Evolutionary conservation across 164 flowering plant genomes (phyloP), one percentile per base, ranked within the genome.

Genomic region (Taxillus chinensis): DNA sequence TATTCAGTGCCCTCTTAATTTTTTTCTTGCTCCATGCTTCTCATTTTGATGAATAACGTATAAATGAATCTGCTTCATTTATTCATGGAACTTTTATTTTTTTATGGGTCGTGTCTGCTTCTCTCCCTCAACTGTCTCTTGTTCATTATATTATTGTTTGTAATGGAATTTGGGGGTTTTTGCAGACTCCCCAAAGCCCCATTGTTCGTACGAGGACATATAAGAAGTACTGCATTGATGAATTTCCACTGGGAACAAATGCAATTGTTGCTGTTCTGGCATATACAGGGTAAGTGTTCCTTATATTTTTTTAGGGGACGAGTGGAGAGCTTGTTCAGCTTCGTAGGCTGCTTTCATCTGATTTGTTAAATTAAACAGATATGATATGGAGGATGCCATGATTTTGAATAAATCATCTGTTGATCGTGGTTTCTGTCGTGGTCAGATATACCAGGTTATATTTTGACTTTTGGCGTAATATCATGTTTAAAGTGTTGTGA

Each of bases 301-400:
- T 66, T 37, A 60, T 15, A 38, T 15, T 64, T 51, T 51, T 1
- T 6, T 43, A 9, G 46, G 46, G 10, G 14, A 43, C 53, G 3
- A 49, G 12, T 40, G 8, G 17, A 11, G 6, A n/a, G 1, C 41
- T 3, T 56, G 51, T 45, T 59, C 55, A 7, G 3, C 61, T 60
- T 46, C 37, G 15, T 60, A 3, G 11, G 40, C 42, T 45, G 49
- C 42, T 8, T 41, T 61, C 11, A 45, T 49, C 14, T 45, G 50
- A 11, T 60, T 52, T 15, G 62, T n/a, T 57, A 37, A 27, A 45
- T 67, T 55, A 17, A 73, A 27, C 78, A 92, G 98, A 38, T 92
- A 88, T 73, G 97, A 93, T 70, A 93, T 93, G 98, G 98, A 93
- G 73, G 98, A 93, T 75, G 97, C 98, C 53, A 93, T 93, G 98